Evolutionary conservation across 2,329 filamentous ascomycete species (phyloP).

Genomic region (Endoconidiophora polonica): DNA sequence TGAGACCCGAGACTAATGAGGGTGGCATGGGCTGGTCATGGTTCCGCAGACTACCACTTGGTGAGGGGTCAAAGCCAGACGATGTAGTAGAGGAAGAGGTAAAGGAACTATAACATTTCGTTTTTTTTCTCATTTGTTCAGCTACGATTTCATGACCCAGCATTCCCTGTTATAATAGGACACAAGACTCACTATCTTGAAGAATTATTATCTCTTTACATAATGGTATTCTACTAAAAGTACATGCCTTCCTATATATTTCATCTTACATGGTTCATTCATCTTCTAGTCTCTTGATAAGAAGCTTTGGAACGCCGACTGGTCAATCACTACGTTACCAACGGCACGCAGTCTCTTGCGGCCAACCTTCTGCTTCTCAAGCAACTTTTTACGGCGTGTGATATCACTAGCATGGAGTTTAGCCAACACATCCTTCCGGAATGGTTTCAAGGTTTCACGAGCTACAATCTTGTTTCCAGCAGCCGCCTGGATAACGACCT

Average conservation of each 20-base stretch:
- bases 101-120: background rate
- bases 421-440: constrained; percentile 82
- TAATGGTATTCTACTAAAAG: background rate
- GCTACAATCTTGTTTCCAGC: constrained; percentile 72
- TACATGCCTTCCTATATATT: constrained; percentile 5
- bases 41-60: constrained; percentile 19
- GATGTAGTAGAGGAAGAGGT: background rate
- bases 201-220: background rate
- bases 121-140: too few relatives aligned
- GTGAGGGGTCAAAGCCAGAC: constrained; percentile 7
- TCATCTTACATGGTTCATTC: constrained; percentile 1
- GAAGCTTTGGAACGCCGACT: constrained; percentile 89
- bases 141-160: too few relatives aligned
- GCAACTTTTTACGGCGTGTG: constrained; percentile 61
- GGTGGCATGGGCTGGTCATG: constrained; percentile 24
- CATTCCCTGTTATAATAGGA: too few relatives aligned
- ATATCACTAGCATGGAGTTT: constrained; percentile 90
- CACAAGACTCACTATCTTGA: too few relatives aligned
- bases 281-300: constrained; percentile 42
- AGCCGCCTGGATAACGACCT: constrained; percentile 85
- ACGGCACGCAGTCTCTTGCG: constrained; percentile 71
- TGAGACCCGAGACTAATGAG: constrained; percentile 26
- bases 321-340: constrained; percentile 90
- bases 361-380: constrained; percentile 95
- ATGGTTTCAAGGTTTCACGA: constrained; percentile 88